These are phyloP conservation scores for Apiospora phragmitis DNA, from an alignment of 2,329 filamentous ascomycete species.

Conservation along the genomic window DNA sequence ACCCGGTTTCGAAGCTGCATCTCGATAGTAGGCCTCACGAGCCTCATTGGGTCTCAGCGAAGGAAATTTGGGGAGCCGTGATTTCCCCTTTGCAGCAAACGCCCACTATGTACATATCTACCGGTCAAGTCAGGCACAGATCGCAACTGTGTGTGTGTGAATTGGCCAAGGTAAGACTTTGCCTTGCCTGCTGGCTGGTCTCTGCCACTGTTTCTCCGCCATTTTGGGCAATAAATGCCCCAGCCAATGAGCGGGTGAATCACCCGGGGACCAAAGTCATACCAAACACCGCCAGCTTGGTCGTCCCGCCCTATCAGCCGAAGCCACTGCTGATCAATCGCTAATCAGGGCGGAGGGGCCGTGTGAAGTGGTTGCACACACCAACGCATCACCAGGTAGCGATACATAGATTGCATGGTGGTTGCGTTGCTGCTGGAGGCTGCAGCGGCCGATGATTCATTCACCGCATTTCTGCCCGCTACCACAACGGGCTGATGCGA, in stretches of 20 bases:
- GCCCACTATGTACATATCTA: too few relatives aligned
- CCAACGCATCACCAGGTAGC: background rate
- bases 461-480: constrained; percentile 10
- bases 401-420: background rate
- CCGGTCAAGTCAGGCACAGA: background rate
- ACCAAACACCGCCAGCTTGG: background rate
- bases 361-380: background rate
- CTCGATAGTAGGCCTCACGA: background rate
- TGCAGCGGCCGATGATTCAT: constrained; percentile 6
- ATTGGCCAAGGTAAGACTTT: background rate
- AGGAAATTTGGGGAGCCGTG: background rate
- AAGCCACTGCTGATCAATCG: background rate
- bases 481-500: background rate
- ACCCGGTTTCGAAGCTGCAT: constrained; percentile 4
- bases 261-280: background rate
- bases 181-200: background rate
- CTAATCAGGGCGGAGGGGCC: background rate
- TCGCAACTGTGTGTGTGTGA: background rate
- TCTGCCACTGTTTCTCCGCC: background rate
- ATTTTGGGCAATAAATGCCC: background rate
- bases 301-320: background rate
- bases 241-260: background rate
- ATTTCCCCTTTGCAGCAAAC: background rate
- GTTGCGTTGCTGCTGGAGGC: background rate
- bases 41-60: background rate